These are phyloP conservation scores for Pseudogymnoascus sp. DNA, from an alignment of 2,329 filamentous ascomycete genomes.

Conservation along the genomic window DNA sequence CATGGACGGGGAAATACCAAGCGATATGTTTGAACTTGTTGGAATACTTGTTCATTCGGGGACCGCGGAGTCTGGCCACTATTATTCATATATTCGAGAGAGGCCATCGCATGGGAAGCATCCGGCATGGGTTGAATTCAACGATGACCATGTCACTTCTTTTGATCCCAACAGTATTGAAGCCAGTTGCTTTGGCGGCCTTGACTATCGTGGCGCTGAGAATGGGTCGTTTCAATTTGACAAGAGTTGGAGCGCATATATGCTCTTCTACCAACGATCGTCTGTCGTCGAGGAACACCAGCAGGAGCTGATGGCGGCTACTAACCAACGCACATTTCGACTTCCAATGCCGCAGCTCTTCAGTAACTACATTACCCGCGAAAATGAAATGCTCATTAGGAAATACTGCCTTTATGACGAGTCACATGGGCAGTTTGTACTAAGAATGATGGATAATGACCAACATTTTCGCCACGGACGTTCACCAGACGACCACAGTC, in stretches of 20 bases:
- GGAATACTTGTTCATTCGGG: slow-evolving; percentile 90
- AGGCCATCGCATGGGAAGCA: slow-evolving; percentile 47
- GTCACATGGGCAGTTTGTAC: slow-evolving; percentile 59
- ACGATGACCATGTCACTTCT: slow-evolving; percentile 71
- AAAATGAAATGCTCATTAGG: slow-evolving; percentile 67
- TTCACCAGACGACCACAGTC: slow-evolving; percentile 25
- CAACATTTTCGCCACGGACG: slow-evolving; percentile 37
- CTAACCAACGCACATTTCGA: slow-evolving; percentile 34
- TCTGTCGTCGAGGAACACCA: slow-evolving; percentile 52
- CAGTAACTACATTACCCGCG: slow-evolving; percentile 53
- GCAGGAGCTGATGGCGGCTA: slow-evolving; percentile 33
- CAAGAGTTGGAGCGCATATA: slow-evolving; percentile 84
- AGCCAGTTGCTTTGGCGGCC: slow-evolving; percentile 70
- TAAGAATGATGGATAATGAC: slow-evolving; percentile 50
- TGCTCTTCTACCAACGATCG: slow-evolving; percentile 90
- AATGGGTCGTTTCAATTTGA: slow-evolving; percentile 42
- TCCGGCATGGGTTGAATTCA: slow-evolving; percentile 78
- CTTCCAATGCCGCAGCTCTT: slow-evolving; percentile 38
- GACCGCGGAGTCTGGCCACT: slow-evolving; percentile 89
- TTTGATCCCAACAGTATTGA: slow-evolving; percentile 72
- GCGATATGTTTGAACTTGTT: slow-evolving; percentile 87
- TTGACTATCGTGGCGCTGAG: slow-evolving; percentile 44
- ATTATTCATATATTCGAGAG: slow-evolving; percentile 91
- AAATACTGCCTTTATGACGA: slow-evolving; percentile 74
- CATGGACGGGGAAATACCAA: slow-evolving; percentile 49